A percentile compares a stretch with the other conserved stretches of the same genome.
Evolutionary conservation across 257 asterid genomes (phyloP).

Genomic region (Solanum ossicruentum): DNA sequence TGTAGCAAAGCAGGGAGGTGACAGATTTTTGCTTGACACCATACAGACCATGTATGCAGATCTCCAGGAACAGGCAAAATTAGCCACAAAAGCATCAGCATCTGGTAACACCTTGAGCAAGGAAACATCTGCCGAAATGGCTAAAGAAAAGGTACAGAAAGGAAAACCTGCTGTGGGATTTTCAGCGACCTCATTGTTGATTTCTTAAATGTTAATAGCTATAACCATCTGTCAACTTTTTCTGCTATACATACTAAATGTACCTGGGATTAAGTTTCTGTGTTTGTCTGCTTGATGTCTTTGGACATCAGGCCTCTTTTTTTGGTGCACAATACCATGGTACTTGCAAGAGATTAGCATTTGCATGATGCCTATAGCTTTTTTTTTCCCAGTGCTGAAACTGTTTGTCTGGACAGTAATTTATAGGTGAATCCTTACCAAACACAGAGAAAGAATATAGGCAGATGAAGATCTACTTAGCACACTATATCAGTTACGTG

Average conservation of each 20-base stretch:
- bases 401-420: background rate
- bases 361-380: background rate
- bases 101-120: slow-evolving; percentile 32
- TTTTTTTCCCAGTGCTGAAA: background rate
- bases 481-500: background rate
- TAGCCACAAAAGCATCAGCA: slow-evolving; percentile 31
- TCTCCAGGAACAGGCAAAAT: slow-evolving; percentile 52
- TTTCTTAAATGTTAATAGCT: background rate
- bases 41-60: slow-evolving; percentile 49
- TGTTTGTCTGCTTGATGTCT: background rate
- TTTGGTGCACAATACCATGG: background rate
- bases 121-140: slow-evolving; percentile 83
- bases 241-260: background rate
- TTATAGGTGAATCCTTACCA: background rate
- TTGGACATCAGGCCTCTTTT: background rate
- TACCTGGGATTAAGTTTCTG: background rate
- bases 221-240: background rate
- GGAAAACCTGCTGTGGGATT: background rate
- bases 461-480: background rate
- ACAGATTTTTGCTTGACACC: slow-evolving; percentile 73
- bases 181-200: background rate
- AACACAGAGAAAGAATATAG: background rate
- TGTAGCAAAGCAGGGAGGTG: slow-evolving; percentile 87
- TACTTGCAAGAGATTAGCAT: background rate
- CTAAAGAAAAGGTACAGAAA: slow-evolving; percentile 72